A percentile compares a stretch with the other conserved stretches of the same genome.
Evolutionary conservation across 2,329 filamentous ascomycete species (phyloP).

Genomic region (Phialophora chinensis): DNA sequence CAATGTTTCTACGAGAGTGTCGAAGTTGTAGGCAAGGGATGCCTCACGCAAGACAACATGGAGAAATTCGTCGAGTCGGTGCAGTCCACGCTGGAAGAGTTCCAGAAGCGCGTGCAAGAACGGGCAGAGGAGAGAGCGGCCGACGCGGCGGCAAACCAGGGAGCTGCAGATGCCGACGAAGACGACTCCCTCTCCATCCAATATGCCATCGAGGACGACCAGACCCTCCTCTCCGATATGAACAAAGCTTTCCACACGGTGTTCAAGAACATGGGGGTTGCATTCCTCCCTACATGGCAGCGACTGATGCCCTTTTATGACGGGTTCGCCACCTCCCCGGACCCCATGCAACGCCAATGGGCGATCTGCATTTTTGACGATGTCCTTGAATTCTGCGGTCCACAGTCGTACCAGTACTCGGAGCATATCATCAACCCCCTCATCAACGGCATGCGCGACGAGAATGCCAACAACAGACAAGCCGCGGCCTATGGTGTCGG

Average conservation of each 20-base stretch:
- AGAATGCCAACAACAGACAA: conserved; percentile 89
- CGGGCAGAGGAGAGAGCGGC: conserved; percentile 71
- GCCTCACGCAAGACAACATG: conserved; percentile 80
- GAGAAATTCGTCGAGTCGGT: conserved; percentile 84
- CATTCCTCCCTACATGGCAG: conserved; percentile 89
- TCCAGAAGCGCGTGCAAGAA: conserved; percentile 82
- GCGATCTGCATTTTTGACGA: conserved; percentile 99
- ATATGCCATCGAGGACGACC: conserved; percentile 94
- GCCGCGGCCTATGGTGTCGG: conserved; percentile 95
- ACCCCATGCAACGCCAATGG: conserved; percentile 95
- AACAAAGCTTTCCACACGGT: conserved; percentile 99
- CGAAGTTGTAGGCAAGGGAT: conserved; percentile 87
- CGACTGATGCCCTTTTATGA: conserved; percentile 84
- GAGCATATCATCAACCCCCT: conserved; percentile 86
- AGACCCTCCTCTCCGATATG: conserved; percentile 96
- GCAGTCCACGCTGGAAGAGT: conserved; percentile 85
- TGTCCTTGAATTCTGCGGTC: conserved; percentile 93
- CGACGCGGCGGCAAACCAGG: conserved; percentile 71
- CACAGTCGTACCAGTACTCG: conserved; percentile 84
- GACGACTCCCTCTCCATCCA: conserved; percentile 86
- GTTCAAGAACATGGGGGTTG: conserved; percentile 90
- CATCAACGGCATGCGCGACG: conserved; percentile 81
- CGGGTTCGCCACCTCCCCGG: conserved; percentile 72
- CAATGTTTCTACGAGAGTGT: conserved; percentile 99
- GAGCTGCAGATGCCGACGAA: conserved; percentile 82